Conservation (phyloP, 192 early-diverging fungal genomes). For the Coemansia sp. region DNA sequence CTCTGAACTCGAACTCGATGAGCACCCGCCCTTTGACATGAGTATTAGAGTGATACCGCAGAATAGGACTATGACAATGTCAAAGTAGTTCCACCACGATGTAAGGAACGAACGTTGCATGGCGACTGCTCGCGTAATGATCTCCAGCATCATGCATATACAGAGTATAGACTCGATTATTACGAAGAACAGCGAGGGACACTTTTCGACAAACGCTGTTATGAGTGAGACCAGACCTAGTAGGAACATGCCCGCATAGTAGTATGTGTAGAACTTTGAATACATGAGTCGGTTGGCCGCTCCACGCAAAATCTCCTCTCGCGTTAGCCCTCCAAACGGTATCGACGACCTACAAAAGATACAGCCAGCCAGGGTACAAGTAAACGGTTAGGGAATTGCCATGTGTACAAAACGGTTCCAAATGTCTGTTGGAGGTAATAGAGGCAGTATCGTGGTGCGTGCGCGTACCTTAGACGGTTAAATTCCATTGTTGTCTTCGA, state of each 20-base stretch:
- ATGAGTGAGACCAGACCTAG: constrained; percentile 58
- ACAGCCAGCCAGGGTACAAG: background rate
- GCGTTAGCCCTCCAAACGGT: constrained; percentile 49
- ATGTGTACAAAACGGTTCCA: background rate
- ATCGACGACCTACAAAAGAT: constrained; percentile 25
- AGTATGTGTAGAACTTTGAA: constrained; percentile 61
- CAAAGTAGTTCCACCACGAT: constrained; percentile 75
- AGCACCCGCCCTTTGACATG: constrained; percentile 65
- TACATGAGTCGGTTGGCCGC: constrained; percentile 65
- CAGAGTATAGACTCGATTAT: constrained; percentile 72
- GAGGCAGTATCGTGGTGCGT: background rate
- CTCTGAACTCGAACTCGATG: constrained; percentile 64
- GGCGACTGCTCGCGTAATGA: constrained; percentile 65
- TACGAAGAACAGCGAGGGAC: constrained; percentile 70
- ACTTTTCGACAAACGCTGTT: constrained; percentile 45
- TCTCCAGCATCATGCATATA: constrained; percentile 75
- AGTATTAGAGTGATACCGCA: constrained; percentile 72
- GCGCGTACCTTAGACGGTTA: constrained; percentile 34
- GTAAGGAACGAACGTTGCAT: constrained; percentile 57
- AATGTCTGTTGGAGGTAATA: background rate
- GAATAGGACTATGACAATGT: constrained; percentile 68
- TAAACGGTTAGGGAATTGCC: background rate
- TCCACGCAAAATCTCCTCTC: constrained; percentile 58
- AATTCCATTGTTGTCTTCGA: constrained; percentile 30
- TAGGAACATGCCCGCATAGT: constrained; percentile 58